Evolutionary conservation across 139 green algal genomes (phyloP).

Genomic region (Tetraselmis striata): DNA sequence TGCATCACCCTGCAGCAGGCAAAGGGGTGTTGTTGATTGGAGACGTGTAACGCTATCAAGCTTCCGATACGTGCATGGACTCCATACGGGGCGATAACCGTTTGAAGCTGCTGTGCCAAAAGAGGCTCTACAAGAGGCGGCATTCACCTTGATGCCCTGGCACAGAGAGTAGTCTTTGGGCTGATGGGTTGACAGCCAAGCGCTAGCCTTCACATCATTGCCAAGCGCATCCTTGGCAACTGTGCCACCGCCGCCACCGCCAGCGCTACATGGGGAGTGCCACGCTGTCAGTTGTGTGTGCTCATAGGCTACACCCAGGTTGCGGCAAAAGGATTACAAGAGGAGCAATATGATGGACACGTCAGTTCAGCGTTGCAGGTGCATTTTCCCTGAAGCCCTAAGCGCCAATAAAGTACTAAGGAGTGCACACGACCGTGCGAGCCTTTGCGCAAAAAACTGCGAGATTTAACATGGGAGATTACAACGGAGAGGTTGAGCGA

Average conservation of each 20-base stretch:
- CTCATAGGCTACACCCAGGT: no score
- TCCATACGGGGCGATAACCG: no score
- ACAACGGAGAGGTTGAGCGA: no score
- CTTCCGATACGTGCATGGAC: not conserved
- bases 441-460: no score
- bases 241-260: constrained; percentile 62
- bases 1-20: constrained; percentile 75
- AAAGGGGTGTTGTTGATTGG: no score
- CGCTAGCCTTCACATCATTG: constrained; percentile 75
- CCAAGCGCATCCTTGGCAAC: constrained; percentile 93
- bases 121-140: not conserved
- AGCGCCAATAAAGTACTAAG: not conserved
- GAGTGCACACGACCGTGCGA: not conserved
- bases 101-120: no score
- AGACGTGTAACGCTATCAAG: not conserved
- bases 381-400: not conserved
- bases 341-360: not conserved
- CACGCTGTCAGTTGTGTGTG: not conserved
- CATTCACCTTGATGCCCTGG: constrained; percentile 97
- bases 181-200: constrained; percentile 84
- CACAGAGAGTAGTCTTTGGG: constrained; percentile 64
- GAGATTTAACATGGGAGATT: no score
- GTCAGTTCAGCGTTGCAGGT: not conserved
- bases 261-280: constrained; percentile 47
- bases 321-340: not conserved